Percentiles rank a stretch among this genome's conserved stretches.
These are phyloP conservation scores for Boechera retrofracta DNA, from an alignment of 345 rosid species.

Conservation along the genomic window DNA sequence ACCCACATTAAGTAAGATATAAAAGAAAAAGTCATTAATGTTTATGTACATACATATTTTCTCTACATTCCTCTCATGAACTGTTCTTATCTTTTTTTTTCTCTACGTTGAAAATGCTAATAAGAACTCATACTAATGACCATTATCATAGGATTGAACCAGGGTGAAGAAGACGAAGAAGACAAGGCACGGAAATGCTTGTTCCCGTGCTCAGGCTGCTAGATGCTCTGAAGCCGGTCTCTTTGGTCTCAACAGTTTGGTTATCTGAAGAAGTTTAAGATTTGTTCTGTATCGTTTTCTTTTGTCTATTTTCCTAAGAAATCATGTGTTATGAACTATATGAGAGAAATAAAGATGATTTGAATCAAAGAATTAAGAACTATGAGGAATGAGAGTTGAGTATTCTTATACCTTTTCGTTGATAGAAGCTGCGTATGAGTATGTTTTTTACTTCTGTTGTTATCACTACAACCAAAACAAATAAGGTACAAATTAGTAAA, in stretches of 20 bases:
- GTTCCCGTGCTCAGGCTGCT: slow-evolving; percentile 70
- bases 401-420: no score
- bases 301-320: background rate
- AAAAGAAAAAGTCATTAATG: no score
- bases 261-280: background rate
- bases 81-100: no score
- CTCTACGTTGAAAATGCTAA: no score
- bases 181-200: slow-evolving; percentile 72
- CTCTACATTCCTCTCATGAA: no score
- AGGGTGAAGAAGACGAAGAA: slow-evolving; percentile 28
- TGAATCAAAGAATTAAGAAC: background rate
- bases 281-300: background rate
- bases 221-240: slow-evolving; percentile 76
- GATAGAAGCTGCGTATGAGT: slow-evolving; percentile 53
- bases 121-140: no score
- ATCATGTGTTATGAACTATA: background rate
- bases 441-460: slow-evolving; percentile 76
- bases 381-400: background rate
- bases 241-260: slow-evolving; percentile 66
- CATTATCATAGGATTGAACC: background rate
- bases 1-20: no score
- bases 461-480: slow-evolving; percentile 58
- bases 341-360: background rate
- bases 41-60: no score
- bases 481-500: background rate